Evolutionary conservation across 371 early-diverging fungal genomes (phyloP).

Genomic region (Massospora cicadina): DNA sequence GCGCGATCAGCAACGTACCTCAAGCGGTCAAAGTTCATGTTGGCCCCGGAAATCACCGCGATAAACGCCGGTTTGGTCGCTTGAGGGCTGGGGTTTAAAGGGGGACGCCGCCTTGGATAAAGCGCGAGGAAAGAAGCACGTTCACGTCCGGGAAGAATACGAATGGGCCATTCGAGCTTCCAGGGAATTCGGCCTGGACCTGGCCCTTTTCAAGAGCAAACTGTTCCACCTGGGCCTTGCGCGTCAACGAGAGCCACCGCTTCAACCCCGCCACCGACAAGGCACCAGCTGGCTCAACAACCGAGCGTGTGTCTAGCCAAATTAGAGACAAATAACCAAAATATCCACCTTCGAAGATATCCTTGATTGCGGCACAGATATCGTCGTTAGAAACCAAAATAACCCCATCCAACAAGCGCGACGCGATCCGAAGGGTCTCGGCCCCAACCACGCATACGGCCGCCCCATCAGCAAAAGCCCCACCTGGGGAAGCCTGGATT

Average conservation of each 20-base stretch:
- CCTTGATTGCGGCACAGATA: slow-evolving; percentile 95
- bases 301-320: slow-evolving; percentile 62
- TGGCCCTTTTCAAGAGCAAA: neutral
- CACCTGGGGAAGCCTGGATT: slow-evolving; percentile 50
- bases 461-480: slow-evolving; percentile 95
- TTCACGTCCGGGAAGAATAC: neutral
- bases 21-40: slow-evolving; percentile 93
- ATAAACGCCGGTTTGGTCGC: slow-evolving; percentile 36
- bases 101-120: slow-evolving; percentile 3
- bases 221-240: neutral
- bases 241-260: slow-evolving; percentile 29
- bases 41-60: slow-evolving; percentile 79
- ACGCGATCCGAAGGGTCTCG: slow-evolving; percentile 66
- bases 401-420: slow-evolving; percentile 53
- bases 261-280: slow-evolving; percentile 75
- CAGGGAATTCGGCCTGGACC: neutral
- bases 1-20: slow-evolving; percentile 92
- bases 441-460: slow-evolving; percentile 82
- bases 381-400: slow-evolving; percentile 86
- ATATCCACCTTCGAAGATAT: slow-evolving; percentile 63
- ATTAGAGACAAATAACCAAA: neutral
- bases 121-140: neutral
- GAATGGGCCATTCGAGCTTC: slow-evolving; percentile 1
- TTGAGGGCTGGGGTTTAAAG: slow-evolving; percentile 14
- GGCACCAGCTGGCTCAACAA: slow-evolving; percentile 93